Evolutionary conservation across 441 rosid species (phyloP).

Genomic region (Adansonia madagascariensis): DNA sequence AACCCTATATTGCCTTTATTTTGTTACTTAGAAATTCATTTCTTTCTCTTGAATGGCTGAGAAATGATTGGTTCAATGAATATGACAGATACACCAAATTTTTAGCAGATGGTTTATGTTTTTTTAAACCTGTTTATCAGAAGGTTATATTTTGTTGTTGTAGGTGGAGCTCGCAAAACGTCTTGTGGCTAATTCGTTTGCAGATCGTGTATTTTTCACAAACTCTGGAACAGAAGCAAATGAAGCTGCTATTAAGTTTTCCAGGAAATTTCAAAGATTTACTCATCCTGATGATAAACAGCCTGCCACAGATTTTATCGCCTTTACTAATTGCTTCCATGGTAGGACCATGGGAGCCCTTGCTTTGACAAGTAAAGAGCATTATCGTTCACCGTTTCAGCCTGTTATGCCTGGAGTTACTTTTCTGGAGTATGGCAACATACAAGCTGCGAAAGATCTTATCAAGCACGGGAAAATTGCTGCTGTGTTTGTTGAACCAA

Average conservation of each 20-base stretch:
- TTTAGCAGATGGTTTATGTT: not conserved
- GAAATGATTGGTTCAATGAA: not conserved
- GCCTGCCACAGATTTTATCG: constrained; percentile 64
- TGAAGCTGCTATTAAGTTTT: constrained; percentile 94
- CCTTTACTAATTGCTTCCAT: constrained; percentile 83
- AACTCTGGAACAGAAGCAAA: constrained; percentile 96
- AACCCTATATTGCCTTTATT: too few relatives aligned
- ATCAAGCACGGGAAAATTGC: constrained; percentile 64
- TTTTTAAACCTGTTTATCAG: not conserved
- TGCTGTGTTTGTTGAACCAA: constrained; percentile 90
- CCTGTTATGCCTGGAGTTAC: constrained; percentile 97
- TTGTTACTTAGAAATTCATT: not conserved
- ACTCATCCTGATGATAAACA: constrained; percentile 50
- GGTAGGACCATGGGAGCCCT: constrained; percentile 86
- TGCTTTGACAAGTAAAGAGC: constrained; percentile 90
- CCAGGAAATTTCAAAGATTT: constrained; percentile 80
- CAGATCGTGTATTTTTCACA: constrained; percentile 80
- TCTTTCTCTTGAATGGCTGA: not conserved
- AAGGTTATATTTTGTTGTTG: constrained; percentile 13
- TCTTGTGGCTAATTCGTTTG: constrained; percentile 71
- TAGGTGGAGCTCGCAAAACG: constrained; percentile 85
- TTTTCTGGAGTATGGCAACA: constrained; percentile 80
- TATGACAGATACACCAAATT: not conserved
- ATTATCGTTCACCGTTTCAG: constrained; percentile 81
- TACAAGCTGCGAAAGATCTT: constrained; percentile 56